A percentile compares a stretch with the other conserved stretches of the same genome.
These are phyloP conservation scores for Wickerhamomyces chaumierensis DNA, from an alignment of 805 yeast species.

Conservation along the genomic window DNA sequence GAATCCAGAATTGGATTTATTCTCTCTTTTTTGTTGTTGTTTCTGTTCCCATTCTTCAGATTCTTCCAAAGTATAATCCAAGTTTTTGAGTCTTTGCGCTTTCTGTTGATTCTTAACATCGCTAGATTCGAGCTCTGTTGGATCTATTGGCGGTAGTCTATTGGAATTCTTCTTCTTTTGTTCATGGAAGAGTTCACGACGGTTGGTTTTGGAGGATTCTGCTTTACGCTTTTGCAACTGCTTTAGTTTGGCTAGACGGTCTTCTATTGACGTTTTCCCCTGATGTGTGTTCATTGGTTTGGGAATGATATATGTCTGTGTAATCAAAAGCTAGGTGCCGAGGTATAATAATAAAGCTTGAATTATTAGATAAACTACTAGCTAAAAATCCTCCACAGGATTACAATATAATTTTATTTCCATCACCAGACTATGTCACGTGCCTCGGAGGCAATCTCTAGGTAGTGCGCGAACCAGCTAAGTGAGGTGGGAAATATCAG, in stretches of 20 bases:
- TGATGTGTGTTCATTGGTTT: no score
- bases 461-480: no score
- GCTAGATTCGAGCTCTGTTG: background rate
- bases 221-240: conserved; percentile 19
- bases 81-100: conserved; percentile 4
- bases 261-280: background rate
- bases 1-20: conserved; percentile 26
- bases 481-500: no score
- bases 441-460: no score
- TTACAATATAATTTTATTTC: no score
- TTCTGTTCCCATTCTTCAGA: conserved; percentile 50
- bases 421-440: no score
- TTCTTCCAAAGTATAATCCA: conserved; percentile 54
- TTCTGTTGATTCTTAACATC: background rate
- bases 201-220: conserved; percentile 22
- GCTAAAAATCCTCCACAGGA: no score
- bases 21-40: conserved; percentile 19
- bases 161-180: conserved; percentile 17
- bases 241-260: conserved; percentile 15
- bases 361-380: no score
- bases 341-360: no score
- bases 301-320: no score
- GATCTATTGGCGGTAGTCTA: conserved; percentile 6
- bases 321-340: no score
- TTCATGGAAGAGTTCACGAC: conserved; percentile 27